Percentiles rank a stretch among this genome's conserved stretches.
phyloP scores from a whole-genome alignment of 805 yeast genomes.

The Kazachstania taianensis region DNA sequence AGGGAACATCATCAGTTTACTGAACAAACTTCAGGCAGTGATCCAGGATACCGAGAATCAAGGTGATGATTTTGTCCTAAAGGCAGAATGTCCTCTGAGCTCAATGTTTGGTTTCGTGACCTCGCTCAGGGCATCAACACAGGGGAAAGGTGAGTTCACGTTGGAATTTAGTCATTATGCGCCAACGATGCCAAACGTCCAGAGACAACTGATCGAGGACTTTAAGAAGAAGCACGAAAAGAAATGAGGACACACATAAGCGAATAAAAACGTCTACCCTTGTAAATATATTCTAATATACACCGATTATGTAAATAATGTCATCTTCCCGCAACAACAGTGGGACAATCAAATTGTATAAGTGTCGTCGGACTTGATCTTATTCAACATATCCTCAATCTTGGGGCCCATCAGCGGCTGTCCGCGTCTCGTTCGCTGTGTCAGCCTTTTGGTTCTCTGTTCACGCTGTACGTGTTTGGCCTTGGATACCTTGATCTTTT shows the following conservation, averaged over 20 bases:
- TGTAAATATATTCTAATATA: conserved; percentile 3
- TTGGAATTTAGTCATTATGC: conserved; percentile 89
- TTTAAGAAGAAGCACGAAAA: conserved; percentile 48
- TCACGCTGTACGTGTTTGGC: conserved; percentile 35
- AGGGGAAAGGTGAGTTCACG: conserved; percentile 97
- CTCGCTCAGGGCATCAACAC: conserved; percentile 88
- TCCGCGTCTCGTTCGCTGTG: conserved; percentile 56
- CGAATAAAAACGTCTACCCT: conserved; percentile 1
- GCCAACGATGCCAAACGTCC: conserved; percentile 84
- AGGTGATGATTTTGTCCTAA: conserved; percentile 85
- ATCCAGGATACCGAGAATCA: conserved; percentile 91
- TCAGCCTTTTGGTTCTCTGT: conserved; percentile 36
- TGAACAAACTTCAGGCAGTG: conserved; percentile 86
- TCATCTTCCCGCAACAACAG: too few species aligned
- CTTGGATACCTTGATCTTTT: conserved; percentile 27
- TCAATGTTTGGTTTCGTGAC: conserved; percentile 96
- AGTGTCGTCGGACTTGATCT: conserved; percentile 47
- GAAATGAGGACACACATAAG: conserved; percentile 12
- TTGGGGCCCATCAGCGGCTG: conserved; percentile 91
- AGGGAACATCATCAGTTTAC: conserved; percentile 79
- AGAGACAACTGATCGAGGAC: conserved; percentile 80
- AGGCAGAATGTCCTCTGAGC: conserved; percentile 94
- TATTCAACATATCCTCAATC: conserved; percentile 65
- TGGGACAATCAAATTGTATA: conserved; percentile 15
- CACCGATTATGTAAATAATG: neutral